A percentile compares a stretch with the other conserved stretches of the same genome.
phyloP scores from a whole-genome alignment of 495 filamentous ascomycete genomes.

The Delitschia confertaspora region DNA sequence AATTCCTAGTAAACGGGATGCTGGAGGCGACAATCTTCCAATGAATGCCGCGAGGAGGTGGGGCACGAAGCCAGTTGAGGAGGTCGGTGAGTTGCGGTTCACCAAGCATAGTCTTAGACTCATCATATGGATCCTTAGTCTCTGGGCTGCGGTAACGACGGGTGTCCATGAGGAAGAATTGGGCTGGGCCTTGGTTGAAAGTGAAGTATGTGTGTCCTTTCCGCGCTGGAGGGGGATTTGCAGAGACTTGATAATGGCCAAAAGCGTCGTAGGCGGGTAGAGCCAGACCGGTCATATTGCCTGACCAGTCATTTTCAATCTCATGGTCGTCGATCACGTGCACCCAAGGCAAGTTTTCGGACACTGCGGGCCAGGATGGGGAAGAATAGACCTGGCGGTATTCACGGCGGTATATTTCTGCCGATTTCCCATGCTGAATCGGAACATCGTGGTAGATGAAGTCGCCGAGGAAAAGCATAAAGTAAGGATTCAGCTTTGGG shows the following conservation, averaged over 20 bases:
- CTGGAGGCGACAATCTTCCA: slow-evolving; percentile 90
- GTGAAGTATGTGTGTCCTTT: slow-evolving; percentile 66
- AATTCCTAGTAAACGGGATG: slow-evolving; percentile 95
- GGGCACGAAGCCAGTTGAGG: slow-evolving; percentile 60
- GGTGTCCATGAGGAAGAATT: slow-evolving; percentile 92
- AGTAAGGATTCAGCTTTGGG: slow-evolving; percentile 57
- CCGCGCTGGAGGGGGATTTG: slow-evolving; percentile 64
- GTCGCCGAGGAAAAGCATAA: slow-evolving; percentile 98
- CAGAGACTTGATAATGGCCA: slow-evolving; percentile 70
- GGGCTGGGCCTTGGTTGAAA: slow-evolving; percentile 80
- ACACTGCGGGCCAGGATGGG: slow-evolving; percentile 69
- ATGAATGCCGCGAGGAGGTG: slow-evolving; percentile 63
- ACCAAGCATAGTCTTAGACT: slow-evolving; percentile 79
- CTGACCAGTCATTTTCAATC: slow-evolving; percentile 83
- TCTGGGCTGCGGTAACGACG: slow-evolving; percentile 69
- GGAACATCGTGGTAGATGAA: slow-evolving; percentile 98
- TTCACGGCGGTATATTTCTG: slow-evolving; percentile 73
- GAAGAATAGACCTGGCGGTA: slow-evolving; percentile 91
- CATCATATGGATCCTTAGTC: slow-evolving; percentile 32
- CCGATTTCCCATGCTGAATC: slow-evolving; percentile 57
- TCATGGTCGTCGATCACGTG: slow-evolving; percentile 96
- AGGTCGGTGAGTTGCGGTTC: slow-evolving; percentile 67
- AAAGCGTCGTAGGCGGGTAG: slow-evolving; percentile 74
- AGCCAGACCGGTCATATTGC: slow-evolving; percentile 64
- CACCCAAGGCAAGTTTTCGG: slow-evolving; percentile 77